These are phyloP conservation scores for Trichoderma sp. DNA, from an alignment of 2,329 filamentous ascomycete species.

Conservation along the genomic window DNA sequence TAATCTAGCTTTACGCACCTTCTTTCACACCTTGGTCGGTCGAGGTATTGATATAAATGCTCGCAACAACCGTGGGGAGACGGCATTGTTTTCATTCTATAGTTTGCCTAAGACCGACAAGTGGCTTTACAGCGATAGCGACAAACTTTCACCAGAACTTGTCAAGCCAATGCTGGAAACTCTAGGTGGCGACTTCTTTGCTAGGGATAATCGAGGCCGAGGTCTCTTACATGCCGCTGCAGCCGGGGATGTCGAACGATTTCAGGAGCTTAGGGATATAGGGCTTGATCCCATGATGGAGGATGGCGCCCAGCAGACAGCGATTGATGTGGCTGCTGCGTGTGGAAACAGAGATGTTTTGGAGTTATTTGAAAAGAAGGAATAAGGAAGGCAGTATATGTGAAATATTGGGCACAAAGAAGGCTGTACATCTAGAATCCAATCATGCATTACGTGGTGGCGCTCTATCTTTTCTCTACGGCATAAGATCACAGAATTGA, in stretches of 20 bases:
- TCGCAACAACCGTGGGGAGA: constrained; percentile 30
- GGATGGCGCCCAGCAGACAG: constrained; percentile 33
- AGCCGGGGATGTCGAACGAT: constrained; percentile 23
- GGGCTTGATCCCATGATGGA: constrained; percentile 35
- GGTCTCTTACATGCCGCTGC: constrained; percentile 36
- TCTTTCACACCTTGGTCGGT: constrained; percentile 26
- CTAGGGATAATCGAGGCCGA: constrained; percentile 29
- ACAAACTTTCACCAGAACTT: neutral
- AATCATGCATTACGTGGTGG: neutral
- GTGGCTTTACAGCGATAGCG: fast-evolving
- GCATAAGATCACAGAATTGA: neutral
- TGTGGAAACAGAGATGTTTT: constrained; percentile 31
- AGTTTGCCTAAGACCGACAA: neutral
- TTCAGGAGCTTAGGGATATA: constrained; percentile 30
- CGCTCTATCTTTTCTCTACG: neutral
- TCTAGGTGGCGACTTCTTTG: constrained; percentile 32
- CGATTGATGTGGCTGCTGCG: constrained; percentile 39
- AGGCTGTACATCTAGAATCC: neutral
- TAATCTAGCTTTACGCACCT: neutral
- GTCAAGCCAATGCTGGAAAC: constrained; percentile 1
- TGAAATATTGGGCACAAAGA: neutral
- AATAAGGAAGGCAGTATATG: constrained; percentile 18
- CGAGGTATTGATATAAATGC: constrained; percentile 29
- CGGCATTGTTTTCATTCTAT: constrained; percentile 29
- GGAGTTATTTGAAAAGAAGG: constrained; percentile 33